Percentiles rank a stretch among this genome's conserved stretches.
Evolutionary conservation across 768 basidiomycete species (phyloP).

Genomic region (Tylopilus subfusipes): DNA sequence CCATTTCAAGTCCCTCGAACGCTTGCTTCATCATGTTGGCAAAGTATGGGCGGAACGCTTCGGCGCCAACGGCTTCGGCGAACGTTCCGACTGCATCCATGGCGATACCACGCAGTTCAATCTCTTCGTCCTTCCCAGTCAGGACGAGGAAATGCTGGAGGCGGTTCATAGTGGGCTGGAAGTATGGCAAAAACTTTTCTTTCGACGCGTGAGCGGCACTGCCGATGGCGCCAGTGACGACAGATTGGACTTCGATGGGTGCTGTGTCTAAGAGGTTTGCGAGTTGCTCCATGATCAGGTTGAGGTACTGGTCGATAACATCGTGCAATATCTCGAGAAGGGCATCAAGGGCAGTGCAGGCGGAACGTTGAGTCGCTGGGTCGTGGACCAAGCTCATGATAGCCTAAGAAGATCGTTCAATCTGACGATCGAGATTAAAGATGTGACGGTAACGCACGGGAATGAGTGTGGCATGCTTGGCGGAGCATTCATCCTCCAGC

Average conservation of each 20-base stretch:
- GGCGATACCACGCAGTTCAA: constrained; percentile 91
- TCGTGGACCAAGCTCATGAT: constrained; percentile 92
- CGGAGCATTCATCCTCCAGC: constrained; percentile 89
- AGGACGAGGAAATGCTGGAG: constrained; percentile 87
- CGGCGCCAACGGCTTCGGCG: constrained; percentile 93
- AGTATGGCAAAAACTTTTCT: constrained; percentile 88
- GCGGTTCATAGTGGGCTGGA: constrained; percentile 84
- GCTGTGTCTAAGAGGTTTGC: constrained; percentile 82
- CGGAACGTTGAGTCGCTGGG: constrained; percentile 79
- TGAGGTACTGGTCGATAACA: constrained; percentile 86
- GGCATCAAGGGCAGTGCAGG: constrained; percentile 96
- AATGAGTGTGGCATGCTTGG: constrained; percentile 78
- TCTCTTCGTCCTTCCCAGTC: constrained; percentile 85
- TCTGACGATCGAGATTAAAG: background rate
- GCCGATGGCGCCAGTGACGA: constrained; percentile 96
- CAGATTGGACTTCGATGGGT: constrained; percentile 83
- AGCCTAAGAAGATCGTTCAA: constrained; percentile 43
- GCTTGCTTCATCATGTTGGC: constrained; percentile 94
- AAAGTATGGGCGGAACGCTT: constrained; percentile 93
- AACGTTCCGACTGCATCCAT: constrained; percentile 99
- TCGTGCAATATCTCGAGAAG: constrained; percentile 93
- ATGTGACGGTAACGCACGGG: constrained; percentile 52
- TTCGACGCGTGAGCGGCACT: constrained; percentile 97
- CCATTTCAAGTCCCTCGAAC: constrained; percentile 84
- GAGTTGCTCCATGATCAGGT: constrained; percentile 92